Base-by-base conservation (phyloP, 306 rosid species). In the Cicer bijugum region DNA sequence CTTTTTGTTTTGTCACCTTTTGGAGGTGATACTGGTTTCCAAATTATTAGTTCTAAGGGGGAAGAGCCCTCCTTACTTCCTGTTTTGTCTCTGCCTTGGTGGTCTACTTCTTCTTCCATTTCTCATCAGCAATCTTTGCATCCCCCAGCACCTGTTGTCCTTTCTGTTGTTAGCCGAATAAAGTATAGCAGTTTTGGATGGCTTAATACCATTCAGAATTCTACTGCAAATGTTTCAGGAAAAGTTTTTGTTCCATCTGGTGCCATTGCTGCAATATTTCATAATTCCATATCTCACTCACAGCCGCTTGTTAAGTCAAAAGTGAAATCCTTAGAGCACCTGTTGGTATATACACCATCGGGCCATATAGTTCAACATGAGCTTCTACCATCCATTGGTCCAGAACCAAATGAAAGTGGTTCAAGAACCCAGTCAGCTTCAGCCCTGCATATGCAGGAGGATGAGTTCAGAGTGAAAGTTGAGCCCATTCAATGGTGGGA, bases 401-500 rank as follows among this genome's bases (percentile, higher is more conserved):
- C 72, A 17, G 96, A 88, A 81, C 75, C 86, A 72, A 77, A 78
- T 66, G 81, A 83, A 58, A 76, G 64, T 61, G 82, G 86, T 73
- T 59, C 76, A 6, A 69, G 73, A 80, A 74, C 81, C 75, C 89
- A 80, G 46, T 73, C 91, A 75, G 77, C 85, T 83, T 84, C 94
- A 1, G 28, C 67, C 70, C 23, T 82, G 80, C 87, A 78, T 59
- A 73, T 80, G 82, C 92, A 84, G 75, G 98, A 92, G 67, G 96
- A 88, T 74, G 96, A 89, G 64, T 80, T 92, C 79, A 83, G 90
- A 79, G 92, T 92, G 51, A 90, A 92, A 83, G 95, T 92, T 78
- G 96, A 92, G 67, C 96, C 98, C 56, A 86, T 90, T 83, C 96
- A 90, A 62, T 90, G 98, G 96, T 90, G 95, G 98, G 98, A 92